Base-by-base conservation (phyloP, 805 yeast species). In the Candida verbasci region DNA sequence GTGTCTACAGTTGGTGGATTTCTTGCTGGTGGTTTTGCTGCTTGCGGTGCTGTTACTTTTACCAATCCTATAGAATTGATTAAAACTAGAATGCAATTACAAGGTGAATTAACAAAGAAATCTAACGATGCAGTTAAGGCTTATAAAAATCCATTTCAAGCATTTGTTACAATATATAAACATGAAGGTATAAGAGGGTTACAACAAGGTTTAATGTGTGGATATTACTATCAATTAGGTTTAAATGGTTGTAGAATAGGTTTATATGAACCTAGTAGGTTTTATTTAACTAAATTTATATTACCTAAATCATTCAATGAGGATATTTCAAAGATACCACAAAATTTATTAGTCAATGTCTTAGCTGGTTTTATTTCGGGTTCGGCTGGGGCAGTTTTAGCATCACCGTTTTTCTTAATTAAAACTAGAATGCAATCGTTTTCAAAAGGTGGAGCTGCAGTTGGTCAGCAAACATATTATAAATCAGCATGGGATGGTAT, bases 391-490 rank as follows among this genome's bases (percentile, higher is more conserved):
- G 96, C 96, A 12, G 63, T 83, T 20, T 50, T 85, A 25, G 96
- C 97, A 4, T 86, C 96, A 2, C 98, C 98, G 9, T 75, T 93
- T 54, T 93, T 86, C 56, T 73, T 93, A 47, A 79, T 93, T 47
- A 93, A 93, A 65, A 94, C 97, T 1, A 76, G 98, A 68, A 86
- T 93, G 95, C 98, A 93, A 66, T 84, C 97, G 2, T 93, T 78
- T 60, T 83, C 95, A 12, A 72, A 65, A 2, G 40, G 42, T 1
- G 41, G 44, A 1, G 35, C 42, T 3, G 47, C 47, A 4, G 80
- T 89, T 32, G 98, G 98, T 34, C 91, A 88, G 52, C 98, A 93
- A 60, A 87, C 97, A 0, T 85, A 84, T 60, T 93, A 93, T 61
- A 76, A 60, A 24, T 76, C 80, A 32, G 73, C 82, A 2, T 63